Conservation (phyloP, 768 basidiomycete species). For the Tulasnella sp. region DNA sequence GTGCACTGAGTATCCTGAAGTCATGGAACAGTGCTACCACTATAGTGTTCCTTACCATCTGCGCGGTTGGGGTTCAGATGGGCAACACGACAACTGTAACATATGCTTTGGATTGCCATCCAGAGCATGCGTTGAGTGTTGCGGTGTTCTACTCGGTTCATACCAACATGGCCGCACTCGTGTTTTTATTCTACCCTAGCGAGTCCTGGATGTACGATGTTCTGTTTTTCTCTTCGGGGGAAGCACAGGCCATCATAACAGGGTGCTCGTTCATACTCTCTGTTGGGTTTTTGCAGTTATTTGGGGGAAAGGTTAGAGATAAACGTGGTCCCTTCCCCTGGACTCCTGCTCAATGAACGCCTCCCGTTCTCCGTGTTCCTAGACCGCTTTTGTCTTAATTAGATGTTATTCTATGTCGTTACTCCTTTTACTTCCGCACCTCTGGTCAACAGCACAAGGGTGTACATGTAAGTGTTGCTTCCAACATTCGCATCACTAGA, state of each 20-base stretch:
- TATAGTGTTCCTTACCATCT: constrained; percentile 3
- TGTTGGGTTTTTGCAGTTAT: constrained; percentile 13
- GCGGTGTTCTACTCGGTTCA: constrained; percentile 18
- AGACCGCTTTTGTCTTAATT: too few species aligned
- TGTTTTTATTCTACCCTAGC: constrained; percentile 18
- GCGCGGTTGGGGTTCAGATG: constrained; percentile 18
- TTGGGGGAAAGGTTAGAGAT: constrained; percentile 1
- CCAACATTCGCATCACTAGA: too few species aligned
- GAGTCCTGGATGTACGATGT: constrained; percentile 13
- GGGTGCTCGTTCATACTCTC: neutral
- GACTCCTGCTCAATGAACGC: too few species aligned
- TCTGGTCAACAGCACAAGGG: too few species aligned
- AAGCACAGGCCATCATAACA: constrained; percentile 15
- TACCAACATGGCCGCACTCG: constrained; percentile 17
- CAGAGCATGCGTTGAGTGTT: constrained; percentile 18
- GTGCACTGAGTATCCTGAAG: constrained; percentile 11
- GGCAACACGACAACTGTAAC: constrained; percentile 17
- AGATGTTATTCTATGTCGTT: too few species aligned
- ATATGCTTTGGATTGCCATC: constrained; percentile 19
- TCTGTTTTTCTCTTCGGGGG: constrained; percentile 17
- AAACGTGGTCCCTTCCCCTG: constrained; percentile 4
- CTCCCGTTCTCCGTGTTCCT: too few species aligned
- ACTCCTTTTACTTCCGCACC: too few species aligned
- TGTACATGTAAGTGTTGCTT: too few species aligned
- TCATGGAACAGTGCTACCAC: constrained; percentile 15